Evolutionary conservation across 2,329 filamentous ascomycete genomes (phyloP).

Genomic region (Paracoccidioides lutzii): DNA sequence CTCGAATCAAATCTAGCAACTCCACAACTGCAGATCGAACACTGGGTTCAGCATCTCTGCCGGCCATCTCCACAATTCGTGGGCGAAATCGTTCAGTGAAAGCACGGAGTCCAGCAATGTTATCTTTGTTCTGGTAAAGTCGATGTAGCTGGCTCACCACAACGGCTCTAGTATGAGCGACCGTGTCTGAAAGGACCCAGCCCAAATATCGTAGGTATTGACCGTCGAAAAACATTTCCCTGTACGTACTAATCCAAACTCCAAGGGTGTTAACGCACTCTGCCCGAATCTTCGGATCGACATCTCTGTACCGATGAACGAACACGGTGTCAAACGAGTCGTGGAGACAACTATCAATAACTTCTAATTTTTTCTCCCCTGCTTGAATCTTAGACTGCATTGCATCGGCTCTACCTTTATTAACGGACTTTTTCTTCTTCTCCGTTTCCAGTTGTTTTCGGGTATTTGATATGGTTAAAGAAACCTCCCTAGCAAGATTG

Average conservation of each 20-base stretch:
- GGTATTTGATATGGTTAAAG: conserved; percentile 58
- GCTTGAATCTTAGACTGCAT: conserved; percentile 61
- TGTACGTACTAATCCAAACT: conserved; percentile 73
- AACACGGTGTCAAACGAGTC: conserved; percentile 90
- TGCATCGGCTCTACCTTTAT: conserved; percentile 63
- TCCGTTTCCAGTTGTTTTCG: conserved; percentile 70
- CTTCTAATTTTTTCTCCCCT: conserved; percentile 55
- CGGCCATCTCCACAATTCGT: conserved; percentile 84
- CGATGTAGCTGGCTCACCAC: conserved; percentile 70
- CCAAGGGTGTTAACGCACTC: conserved; percentile 82
- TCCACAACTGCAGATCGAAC: conserved; percentile 72
- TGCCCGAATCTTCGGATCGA: conserved; percentile 75
- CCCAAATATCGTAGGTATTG: conserved; percentile 85
- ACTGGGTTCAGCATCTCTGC: conserved; percentile 64
- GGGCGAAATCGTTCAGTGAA: conserved; percentile 88
- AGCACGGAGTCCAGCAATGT: conserved; percentile 62
- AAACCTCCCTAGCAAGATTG: conserved; percentile 56
- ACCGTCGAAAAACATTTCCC: conserved; percentile 80
- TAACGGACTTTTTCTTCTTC: conserved; percentile 55
- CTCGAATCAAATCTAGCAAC: conserved; percentile 67
- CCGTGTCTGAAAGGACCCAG: conserved; percentile 82
- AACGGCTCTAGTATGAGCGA: conserved; percentile 63
- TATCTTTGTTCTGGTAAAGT: conserved; percentile 68
- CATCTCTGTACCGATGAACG: conserved; percentile 87
- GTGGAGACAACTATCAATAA: conserved; percentile 58